phyloP scores from a whole-genome alignment of 805 yeast species.

The Yamadazyma olivae region DNA sequence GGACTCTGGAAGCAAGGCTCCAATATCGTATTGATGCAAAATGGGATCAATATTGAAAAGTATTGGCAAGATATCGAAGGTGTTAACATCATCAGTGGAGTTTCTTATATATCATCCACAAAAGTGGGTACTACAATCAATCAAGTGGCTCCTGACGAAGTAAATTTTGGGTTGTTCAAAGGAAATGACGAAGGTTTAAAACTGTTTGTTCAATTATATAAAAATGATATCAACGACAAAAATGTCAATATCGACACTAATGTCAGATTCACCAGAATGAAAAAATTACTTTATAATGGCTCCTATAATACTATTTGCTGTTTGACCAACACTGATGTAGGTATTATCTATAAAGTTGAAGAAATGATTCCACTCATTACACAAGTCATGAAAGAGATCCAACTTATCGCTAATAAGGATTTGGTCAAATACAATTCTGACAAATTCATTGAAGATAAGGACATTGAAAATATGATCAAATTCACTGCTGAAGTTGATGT shows the following conservation, averaged over 20 bases:
- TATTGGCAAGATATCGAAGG: conserved; percentile 18
- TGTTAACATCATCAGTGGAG: conserved; percentile 27
- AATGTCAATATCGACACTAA: conserved; percentile 18
- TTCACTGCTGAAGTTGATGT: conserved; percentile 51
- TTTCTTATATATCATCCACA: conserved; percentile 30
- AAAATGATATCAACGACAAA: conserved; percentile 18
- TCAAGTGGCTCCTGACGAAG: conserved; percentile 24
- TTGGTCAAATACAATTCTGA: conserved; percentile 10
- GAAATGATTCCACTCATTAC: conserved; percentile 17
- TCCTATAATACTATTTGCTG: conserved; percentile 54
- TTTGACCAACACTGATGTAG: conserved; percentile 25
- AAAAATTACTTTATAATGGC: conserved; percentile 68
- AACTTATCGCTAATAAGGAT: conserved; percentile 20
- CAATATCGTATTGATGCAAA: conserved; percentile 21
- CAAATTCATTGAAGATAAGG: conserved; percentile 14
- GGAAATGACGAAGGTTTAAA: conserved; percentile 18
- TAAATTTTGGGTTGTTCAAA: conserved; percentile 25
- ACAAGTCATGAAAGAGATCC: conserved; percentile 21
- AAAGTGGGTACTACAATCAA: conserved; percentile 23
- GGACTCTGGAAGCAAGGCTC: conserved; percentile 18
- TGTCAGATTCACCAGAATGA: conserved; percentile 46
- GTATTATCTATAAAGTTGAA: conserved; percentile 33
- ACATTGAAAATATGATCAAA: conserved; percentile 40
- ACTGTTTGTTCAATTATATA: conserved; percentile 19
- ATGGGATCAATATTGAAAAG: conserved; percentile 21